These are phyloP conservation scores for Elongisporangium undulatum DNA, from an alignment of 352 stramenopile genomes.

Conservation along the genomic window DNA sequence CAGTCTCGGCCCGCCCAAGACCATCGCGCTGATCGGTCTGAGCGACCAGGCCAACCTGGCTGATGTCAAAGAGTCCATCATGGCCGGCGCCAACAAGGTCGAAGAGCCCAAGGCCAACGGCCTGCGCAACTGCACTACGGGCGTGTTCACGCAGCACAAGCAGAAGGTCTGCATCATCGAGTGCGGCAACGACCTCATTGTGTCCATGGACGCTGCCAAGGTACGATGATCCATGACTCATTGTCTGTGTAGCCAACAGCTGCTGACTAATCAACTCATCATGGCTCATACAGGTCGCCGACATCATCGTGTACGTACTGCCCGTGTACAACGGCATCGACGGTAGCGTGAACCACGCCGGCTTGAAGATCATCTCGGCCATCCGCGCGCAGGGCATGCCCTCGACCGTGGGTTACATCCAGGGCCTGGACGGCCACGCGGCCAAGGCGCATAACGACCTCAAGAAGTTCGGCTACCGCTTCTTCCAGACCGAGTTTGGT, in stretches of 20 bases:
- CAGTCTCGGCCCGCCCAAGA: conserved; percentile 70
- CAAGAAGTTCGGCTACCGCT: conserved; percentile 83
- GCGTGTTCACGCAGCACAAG: conserved; percentile 80
- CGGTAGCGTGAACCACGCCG: conserved; percentile 79
- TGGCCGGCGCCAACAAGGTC: conserved; percentile 52
- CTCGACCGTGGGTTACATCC: conserved; percentile 79
- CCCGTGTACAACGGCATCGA: conserved; percentile 78
- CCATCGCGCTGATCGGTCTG: conserved; percentile 82
- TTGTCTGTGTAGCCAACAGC: conserved; percentile 7
- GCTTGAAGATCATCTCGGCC: conserved; percentile 88
- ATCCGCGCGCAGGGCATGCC: conserved; percentile 92
- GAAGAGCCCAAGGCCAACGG: conserved; percentile 49
- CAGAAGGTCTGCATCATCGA: conserved; percentile 86
- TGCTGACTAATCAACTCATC: not conserved
- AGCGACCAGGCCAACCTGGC: conserved; percentile 56
- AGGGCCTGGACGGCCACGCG: conserved; percentile 73
- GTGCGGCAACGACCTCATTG: conserved; percentile 78
- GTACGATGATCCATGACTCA: not conserved
- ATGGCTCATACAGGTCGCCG: conserved; percentile 36
- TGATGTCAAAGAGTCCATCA: conserved; percentile 58
- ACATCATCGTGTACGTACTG: conserved; percentile 79
- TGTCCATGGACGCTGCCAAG: conserved; percentile 81
- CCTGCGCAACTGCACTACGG: conserved; percentile 62
- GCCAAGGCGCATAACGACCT: conserved; percentile 71
- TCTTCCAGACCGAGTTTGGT: conserved; percentile 89